These are phyloP conservation scores for Geoglossum glabrum DNA, from an alignment of 495 filamentous ascomycete species.

Conservation along the genomic window DNA sequence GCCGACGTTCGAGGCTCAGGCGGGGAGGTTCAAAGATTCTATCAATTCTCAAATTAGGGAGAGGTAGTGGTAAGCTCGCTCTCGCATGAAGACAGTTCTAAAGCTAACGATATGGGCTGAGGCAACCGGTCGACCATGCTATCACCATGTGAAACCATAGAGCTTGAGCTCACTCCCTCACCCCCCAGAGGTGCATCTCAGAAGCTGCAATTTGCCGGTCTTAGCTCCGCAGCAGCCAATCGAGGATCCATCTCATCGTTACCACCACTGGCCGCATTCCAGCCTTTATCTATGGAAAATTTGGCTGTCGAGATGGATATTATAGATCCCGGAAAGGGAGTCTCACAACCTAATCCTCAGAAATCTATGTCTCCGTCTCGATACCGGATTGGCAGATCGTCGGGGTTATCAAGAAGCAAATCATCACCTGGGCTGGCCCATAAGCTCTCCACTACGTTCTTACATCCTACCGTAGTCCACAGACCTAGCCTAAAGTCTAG, in stretches of 20 bases:
- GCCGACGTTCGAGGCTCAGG: constrained; percentile 13
- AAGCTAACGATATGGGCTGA: not conserved
- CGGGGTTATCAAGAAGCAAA: constrained; percentile 6
- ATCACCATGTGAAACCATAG: not conserved
- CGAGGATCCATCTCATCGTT: not conserved
- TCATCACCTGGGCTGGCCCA: constrained; percentile 21
- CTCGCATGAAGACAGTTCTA: not conserved
- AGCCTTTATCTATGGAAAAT: not conserved
- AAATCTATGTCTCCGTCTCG: not conserved
- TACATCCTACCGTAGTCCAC: constrained; percentile 33
- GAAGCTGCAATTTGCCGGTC: not conserved
- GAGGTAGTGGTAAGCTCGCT: constrained; percentile 9
- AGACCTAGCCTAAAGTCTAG: constrained; percentile 25
- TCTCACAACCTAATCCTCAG: not conserved
- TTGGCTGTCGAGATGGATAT: not conserved
- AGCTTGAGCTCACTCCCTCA: not conserved
- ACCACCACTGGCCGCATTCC: not conserved
- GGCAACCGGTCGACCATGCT: not conserved
- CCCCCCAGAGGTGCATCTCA: not conserved
- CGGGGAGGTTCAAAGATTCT: constrained; percentile 19
- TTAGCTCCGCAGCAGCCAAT: not conserved
- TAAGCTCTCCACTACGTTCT: constrained; percentile 29
- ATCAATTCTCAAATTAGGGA: constrained; percentile 19
- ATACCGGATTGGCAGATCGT: not conserved
- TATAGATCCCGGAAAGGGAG: not conserved